A percentile compares a stretch with the other conserved stretches of the same genome.
Evolutionary conservation across 108 stramenopile genomes (phyloP).

Genomic region (Nitzschia sp.): DNA sequence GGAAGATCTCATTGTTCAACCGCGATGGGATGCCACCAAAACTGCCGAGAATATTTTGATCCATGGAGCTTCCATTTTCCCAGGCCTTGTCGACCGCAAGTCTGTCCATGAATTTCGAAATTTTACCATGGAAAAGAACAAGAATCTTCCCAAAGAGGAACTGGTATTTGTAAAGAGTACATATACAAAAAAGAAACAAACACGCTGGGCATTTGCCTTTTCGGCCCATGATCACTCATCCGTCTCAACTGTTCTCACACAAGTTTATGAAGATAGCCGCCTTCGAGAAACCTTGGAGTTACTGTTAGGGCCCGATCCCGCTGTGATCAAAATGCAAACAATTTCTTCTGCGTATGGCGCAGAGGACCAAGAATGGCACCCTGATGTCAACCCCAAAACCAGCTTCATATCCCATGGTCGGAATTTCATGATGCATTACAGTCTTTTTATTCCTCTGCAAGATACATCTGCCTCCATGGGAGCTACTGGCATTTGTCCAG

Average conservation of each 20-base stretch:
- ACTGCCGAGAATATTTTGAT: slow-evolving; percentile 43
- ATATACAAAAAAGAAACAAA: slow-evolving; percentile 51
- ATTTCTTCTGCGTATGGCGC: slow-evolving; percentile 61
- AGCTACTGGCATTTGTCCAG: slow-evolving; percentile 55
- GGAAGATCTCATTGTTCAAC: slow-evolving; percentile 20
- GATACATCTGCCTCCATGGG: slow-evolving; percentile 57
- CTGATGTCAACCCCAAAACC: slow-evolving; percentile 44
- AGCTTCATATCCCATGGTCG: slow-evolving; percentile 35
- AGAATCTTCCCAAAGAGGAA: slow-evolving; percentile 24
- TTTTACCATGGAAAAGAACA: slow-evolving; percentile 47
- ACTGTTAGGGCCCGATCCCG: slow-evolving; percentile 55
- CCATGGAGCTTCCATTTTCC: slow-evolving; percentile 58
- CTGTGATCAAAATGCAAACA: slow-evolving; percentile 58
- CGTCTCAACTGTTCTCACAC: slow-evolving; percentile 40
- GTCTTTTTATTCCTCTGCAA: slow-evolving; percentile 52
- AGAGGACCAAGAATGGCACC: slow-evolving; percentile 45
- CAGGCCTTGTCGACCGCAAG: slow-evolving; percentile 40
- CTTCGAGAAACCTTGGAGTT: slow-evolving; percentile 38
- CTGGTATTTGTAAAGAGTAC: slow-evolving; percentile 35
- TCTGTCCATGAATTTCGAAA: slow-evolving; percentile 46
- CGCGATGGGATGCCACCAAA: not conserved
- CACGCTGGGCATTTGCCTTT: slow-evolving; percentile 43
- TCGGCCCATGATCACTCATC: slow-evolving; percentile 34
- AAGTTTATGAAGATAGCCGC: slow-evolving; percentile 33
- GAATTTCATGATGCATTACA: slow-evolving; percentile 49